phyloP scores from a whole-genome alignment of 192 early-diverging fungal species.

The Linnemannia exigua region DNA sequence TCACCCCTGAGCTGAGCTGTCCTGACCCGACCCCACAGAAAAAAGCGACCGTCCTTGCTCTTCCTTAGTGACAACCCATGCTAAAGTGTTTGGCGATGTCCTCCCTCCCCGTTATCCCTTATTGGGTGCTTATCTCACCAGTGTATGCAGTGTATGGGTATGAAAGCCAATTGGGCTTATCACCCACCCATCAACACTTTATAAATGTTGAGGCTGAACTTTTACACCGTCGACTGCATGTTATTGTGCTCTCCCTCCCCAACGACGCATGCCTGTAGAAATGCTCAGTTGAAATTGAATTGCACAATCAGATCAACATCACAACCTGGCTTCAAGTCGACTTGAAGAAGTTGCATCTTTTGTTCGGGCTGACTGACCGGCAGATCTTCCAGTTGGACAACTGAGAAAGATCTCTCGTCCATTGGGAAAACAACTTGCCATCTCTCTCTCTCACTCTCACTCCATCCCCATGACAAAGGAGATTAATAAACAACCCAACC shows the following conservation, averaged over 20 bases:
- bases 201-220: neutral
- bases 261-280: neutral
- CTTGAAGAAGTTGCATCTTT: neutral
- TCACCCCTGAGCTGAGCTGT: neutral
- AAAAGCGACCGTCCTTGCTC: neutral
- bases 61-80: neutral
- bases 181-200: neutral
- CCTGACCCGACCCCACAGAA: conserved; percentile 11
- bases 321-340: neutral
- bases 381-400: neutral
- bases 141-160: neutral
- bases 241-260: neutral
- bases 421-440: neutral
- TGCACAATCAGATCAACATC: neutral
- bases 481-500: neutral
- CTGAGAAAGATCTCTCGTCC: neutral
- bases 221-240: neutral
- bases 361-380: neutral
- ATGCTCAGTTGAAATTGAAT: neutral
- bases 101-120: neutral
- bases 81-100: neutral
- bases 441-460: neutral
- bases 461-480: neutral
- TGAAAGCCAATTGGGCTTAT: neutral
- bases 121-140: conserved; percentile 2